Conservation (phyloP, 768 basidiomycete genomes). For the Serendipita indica region DNA sequence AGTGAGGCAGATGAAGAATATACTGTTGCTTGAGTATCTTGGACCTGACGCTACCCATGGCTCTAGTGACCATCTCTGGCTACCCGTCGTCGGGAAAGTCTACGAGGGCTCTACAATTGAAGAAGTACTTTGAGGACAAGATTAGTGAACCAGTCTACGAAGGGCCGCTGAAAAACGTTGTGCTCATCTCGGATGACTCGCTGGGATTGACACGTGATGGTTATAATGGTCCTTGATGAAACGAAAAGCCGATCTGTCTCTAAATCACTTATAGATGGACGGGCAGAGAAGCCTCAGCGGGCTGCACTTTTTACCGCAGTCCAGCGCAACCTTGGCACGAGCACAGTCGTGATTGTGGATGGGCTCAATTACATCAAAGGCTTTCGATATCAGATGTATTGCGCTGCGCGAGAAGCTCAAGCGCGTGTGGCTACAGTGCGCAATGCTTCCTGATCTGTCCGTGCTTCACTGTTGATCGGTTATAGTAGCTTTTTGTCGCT, state of each 20-base stretch:
- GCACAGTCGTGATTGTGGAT: constrained; percentile 79
- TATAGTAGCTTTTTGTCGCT: constrained; percentile 52
- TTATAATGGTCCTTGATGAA: constrained; percentile 46
- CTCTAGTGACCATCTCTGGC: constrained; percentile 80
- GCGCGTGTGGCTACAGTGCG: constrained; percentile 76
- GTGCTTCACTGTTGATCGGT: too few relatives aligned
- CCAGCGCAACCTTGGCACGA: constrained; percentile 52
- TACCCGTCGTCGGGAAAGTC: constrained; percentile 84
- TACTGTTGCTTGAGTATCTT: not conserved
- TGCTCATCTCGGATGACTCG: constrained; percentile 56
- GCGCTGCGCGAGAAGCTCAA: constrained; percentile 78
- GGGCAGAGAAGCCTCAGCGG: constrained; percentile 77
- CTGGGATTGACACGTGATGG: constrained; percentile 47
- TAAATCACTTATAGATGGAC: constrained; percentile 37
- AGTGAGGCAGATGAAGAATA: not conserved
- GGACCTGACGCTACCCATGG: constrained; percentile 42
- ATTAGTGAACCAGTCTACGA: constrained; percentile 35
- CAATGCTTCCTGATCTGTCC: constrained; percentile 17
- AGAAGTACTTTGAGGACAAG: constrained; percentile 36
- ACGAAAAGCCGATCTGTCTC: constrained; percentile 1
- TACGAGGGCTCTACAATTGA: constrained; percentile 50
- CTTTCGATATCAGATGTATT: constrained; percentile 95
- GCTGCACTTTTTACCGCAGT: constrained; percentile 70
- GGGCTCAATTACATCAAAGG: constrained; percentile 96
- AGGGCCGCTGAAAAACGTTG: constrained; percentile 34